These are phyloP conservation scores for Fraxinus xanthoxyloides DNA, from an alignment of 305 asterid species.

Conservation along the genomic window DNA sequence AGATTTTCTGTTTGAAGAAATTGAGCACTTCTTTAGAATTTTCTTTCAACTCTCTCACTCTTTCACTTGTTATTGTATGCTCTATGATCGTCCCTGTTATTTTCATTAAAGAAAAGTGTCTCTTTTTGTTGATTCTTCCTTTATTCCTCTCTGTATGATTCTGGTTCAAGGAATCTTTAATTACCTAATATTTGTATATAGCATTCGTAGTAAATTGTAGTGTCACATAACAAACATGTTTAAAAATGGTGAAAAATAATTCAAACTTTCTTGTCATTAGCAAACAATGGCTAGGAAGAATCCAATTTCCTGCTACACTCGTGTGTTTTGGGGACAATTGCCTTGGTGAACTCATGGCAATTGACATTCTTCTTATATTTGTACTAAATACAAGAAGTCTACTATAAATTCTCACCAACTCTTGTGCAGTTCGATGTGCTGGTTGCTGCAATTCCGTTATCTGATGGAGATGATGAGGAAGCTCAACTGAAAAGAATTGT, in stretches of 20 bases:
- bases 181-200: not conserved
- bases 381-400: not conserved
- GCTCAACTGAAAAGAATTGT: constrained; percentile 69
- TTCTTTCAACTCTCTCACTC: not conserved
- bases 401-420: not conserved
- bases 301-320: not conserved
- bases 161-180: not conserved
- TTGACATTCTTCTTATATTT: not conserved
- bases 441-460: constrained; percentile 84
- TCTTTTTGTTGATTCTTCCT: not conserved
- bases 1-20: not conserved
- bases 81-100: not conserved
- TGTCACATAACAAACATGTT: not conserved
- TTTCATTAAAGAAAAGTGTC: not conserved
- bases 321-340: not conserved
- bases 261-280: not conserved
- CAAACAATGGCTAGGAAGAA: not conserved
- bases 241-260: not conserved
- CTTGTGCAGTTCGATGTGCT: constrained; percentile 64
- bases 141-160: not conserved
- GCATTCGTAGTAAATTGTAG: not conserved
- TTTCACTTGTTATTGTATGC: not conserved
- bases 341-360: not conserved
- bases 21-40: not conserved
- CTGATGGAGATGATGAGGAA: constrained; percentile 86